Base-by-base conservation (phyloP, 1,284 basidiomycete genomes). In the Pholiota adiposa region DNA sequence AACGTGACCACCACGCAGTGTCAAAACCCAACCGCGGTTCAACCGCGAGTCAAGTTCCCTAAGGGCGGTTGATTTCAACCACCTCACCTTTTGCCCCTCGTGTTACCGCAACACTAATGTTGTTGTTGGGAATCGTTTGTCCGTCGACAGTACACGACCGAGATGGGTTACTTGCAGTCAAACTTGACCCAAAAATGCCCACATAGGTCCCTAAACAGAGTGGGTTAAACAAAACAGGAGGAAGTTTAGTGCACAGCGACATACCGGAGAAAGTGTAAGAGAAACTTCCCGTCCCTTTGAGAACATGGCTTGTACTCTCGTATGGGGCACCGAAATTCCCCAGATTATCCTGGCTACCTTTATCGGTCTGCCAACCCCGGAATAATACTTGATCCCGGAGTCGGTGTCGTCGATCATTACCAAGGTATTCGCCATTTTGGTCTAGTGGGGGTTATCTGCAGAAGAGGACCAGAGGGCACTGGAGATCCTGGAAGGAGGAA, bases 141-240 rank as follows among this genome's bases (percentile, higher is more conserved):
- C 63, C 63, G 51, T 72, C 70, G 14, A 73, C 51, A 41, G 65
- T 65, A 34, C 71, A 73, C 14, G 68, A 58, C 61, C 68, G 69
- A n/a, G 57, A 58, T 12, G 68, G 67, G 41, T 65, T 58, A 18
- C 58, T 44, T 16, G 31, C 16, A 12, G 48, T 44, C 23, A 56
- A 33, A 11, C 43, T 56, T 9, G 54, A 38, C 14, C 54, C 54
- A 16, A 56, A 48, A 14, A 56, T 44, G 11, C 54, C 54, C 18
- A 56, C 54, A 38, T 56, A 56, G 34, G 54, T 56, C 7, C 54
- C 54, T 56, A 34, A 8, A 38, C n/a, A 18, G 31, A 25, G 29
- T 19, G 44, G n/a, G 36, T 36, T 27, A 19, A 25, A 7, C 9
- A 11, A 16, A 18, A 9, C 7, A 12, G 7, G 5, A 21, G 2